phyloP scores from a whole-genome alignment of 352 stramenopile species.

The Plasmopara halstedii region DNA sequence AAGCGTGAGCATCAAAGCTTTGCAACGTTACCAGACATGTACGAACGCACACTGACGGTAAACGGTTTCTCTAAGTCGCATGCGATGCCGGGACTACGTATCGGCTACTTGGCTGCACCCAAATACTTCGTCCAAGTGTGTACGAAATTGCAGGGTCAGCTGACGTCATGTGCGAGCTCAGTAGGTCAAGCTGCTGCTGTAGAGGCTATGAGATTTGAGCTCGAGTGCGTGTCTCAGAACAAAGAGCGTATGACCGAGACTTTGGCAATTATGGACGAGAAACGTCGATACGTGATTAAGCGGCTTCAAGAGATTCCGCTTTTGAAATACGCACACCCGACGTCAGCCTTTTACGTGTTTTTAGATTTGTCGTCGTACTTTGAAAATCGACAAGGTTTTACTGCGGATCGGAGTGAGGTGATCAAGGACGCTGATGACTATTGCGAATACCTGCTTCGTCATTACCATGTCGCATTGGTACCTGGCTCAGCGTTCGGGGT shows the following conservation, averaged over 20 bases:
- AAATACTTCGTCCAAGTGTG: conserved; percentile 80
- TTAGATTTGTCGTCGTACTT: conserved; percentile 85
- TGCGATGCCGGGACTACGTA: conserved; percentile 93
- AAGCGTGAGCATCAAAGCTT: conserved; percentile 65
- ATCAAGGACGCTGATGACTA: conserved; percentile 59
- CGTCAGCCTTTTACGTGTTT: conserved; percentile 95
- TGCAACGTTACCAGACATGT: conserved; percentile 75
- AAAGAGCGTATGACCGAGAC: conserved; percentile 48
- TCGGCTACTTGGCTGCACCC: conserved; percentile 87
- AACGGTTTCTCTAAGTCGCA: conserved; percentile 97
- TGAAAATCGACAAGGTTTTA: conserved; percentile 40
- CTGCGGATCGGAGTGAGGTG: conserved; percentile 33
- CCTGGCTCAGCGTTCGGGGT: conserved; percentile 94
- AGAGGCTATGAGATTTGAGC: conserved; percentile 60
- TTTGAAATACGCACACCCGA: conserved; percentile 79
- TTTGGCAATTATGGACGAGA: conserved; percentile 54
- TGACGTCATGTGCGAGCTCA: conserved; percentile 92
- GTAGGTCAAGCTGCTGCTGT: conserved; percentile 65
- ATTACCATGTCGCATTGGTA: conserved; percentile 91
- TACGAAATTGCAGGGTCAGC: conserved; percentile 92
- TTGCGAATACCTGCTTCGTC: conserved; percentile 90
- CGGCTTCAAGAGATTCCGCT: conserved; percentile 79
- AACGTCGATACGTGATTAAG: conserved; percentile 88
- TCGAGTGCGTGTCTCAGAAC: conserved; percentile 47
- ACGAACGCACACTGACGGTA: conserved; percentile 87